Base-by-base conservation (phyloP, 2,329 filamentous ascomycete genomes). In the Neofusicoccum umdonicola region DNA sequence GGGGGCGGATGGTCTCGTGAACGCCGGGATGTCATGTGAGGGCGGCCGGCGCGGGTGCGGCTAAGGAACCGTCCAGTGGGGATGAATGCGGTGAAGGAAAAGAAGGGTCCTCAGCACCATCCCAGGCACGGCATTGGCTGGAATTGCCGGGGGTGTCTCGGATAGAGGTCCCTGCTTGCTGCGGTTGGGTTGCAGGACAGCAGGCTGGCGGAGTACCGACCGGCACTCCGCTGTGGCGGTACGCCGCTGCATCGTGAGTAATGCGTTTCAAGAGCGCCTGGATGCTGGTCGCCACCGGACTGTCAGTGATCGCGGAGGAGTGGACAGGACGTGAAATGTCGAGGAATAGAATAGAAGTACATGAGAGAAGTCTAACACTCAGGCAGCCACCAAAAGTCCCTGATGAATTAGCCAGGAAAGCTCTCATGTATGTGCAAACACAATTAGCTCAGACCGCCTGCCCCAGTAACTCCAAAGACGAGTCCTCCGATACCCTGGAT, bases 331-430 rank as follows among this genome's bases (percentile, higher is more conserved):
- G 37, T 47, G 56, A 37, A 37, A 27, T 37, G 42, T 35, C 22
- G 8, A 39, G 31, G 15, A 31, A 15, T 60, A 13, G n/a, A 15
- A 60, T 60, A 60, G 41, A 60, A 60, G 56, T 60, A 60, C 56
- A 60, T 60, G 56, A 60, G 56, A 60, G 56, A 60, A 60, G 41
- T 60, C 56, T 60, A 60, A 60, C 27, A 60, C 56, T 44, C 56
- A 60, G 42, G 56, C n/a, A 60, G 56, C 56, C 42, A 47, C 42
- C 56, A 19, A 31, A 47, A 47, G 27, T 47, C 42, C 56, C 56
- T 60, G 41, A 60, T 60, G 56, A 45, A 60, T 60, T 60, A 60
- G 56, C 56, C 47, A 60, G 50, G 54, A 39, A 62, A 12, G 31
- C 58, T 62, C 47, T 62, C 44, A 50, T 62, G 58, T 51, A 41